Evolutionary conservation across 768 basidiomycete genomes (phyloP), one percentile per base, ranked within the genome.

Genomic region (Hygrocybe coccinea): DNA sequence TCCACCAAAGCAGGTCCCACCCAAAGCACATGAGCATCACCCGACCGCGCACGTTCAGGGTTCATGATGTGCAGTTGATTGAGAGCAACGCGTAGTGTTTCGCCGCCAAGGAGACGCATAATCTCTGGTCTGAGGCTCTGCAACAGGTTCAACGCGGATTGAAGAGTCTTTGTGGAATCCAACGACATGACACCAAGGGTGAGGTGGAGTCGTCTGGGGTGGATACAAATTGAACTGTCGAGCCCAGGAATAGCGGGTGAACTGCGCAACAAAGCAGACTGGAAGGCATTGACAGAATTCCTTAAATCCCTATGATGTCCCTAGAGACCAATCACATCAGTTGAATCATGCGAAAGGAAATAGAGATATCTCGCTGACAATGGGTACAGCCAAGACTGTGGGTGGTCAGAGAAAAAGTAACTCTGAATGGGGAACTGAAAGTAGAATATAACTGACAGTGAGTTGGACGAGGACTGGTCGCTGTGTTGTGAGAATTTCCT

Each of bases 121-220:
- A 89, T 75, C 8, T 61, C 58, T 0, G 77, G 73, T 43, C 69
- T 67, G 25, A 79, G 71, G 0, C 75, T 74, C 1, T 60, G 61
- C 11, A 84, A 67, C 33, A 84, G 72, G 0, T 66, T 62, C 7
- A 82, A 70, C 0, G 81, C 82, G 2, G 65, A 67, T 0, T 66
- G 29, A 7, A 81, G 62, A 0, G 79, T 78, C 35, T 61, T 51
- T 10, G 49, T 24, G 10, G 45, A 38, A 11, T 53, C 11, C 34
- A 89, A 81, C 0, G 79, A 69, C 84, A 91, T 86, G 1, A 89
- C 86, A 1, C 87, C 88, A 2, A 91, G 70, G 0, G 88, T 90
- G 55, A 90, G 68, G 66, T 91, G 88, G 41, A 89, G 68, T n/a
- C 87, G 67, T 9, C 74, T 63, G 0, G 80, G 79, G 41, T 78